Conservation (phyloP, 2,329 filamentous ascomycete genomes). For the Fusarium citri region DNA sequence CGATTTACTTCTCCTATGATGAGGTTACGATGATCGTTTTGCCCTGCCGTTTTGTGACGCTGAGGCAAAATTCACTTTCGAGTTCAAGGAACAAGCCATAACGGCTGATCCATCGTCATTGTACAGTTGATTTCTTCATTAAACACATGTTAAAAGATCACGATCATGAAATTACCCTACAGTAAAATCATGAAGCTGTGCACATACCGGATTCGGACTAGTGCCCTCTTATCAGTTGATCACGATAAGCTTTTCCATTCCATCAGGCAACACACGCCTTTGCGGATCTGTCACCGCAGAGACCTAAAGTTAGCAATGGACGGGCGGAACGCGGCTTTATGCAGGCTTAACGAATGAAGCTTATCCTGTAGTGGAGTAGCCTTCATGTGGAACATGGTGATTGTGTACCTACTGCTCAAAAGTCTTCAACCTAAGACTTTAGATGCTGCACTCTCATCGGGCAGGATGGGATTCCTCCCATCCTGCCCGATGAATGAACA, state of each 20-base stretch:
- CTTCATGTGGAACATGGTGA: too few relatives aligned
- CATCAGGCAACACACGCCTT: neutral
- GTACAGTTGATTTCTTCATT: accelerated
- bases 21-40: too few relatives aligned
- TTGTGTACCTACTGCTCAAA: too few relatives aligned
- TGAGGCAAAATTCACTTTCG: neutral
- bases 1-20: too few relatives aligned
- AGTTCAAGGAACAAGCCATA: accelerated
- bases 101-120: neutral
- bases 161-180: neutral
- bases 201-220: neutral
- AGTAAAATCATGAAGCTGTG: neutral
- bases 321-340: neutral
- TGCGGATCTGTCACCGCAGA: neutral
- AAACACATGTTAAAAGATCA: neutral
- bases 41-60: neutral
- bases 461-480: too few relatives aligned
- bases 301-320: neutral
- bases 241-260: neutral
- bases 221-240: neutral
- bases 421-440: too few relatives aligned
- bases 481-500: too few relatives aligned
- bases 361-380: neutral
- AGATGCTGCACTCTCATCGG: too few relatives aligned
- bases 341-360: neutral